Conservation (phyloP, 2,329 filamentous ascomycete species). For the Orbilia brochopaga region DNA sequence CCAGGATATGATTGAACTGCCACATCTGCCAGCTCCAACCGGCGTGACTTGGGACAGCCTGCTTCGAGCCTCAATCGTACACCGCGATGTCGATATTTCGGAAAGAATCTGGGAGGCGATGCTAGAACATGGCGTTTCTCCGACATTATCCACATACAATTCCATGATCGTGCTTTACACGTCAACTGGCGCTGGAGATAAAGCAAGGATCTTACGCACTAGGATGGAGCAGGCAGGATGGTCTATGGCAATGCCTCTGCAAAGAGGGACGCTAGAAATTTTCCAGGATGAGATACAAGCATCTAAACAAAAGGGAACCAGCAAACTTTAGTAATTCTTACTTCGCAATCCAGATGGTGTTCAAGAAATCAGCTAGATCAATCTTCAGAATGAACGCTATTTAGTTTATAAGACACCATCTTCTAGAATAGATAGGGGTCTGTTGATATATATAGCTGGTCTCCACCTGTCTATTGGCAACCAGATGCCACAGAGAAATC, state of each 20-base stretch:
- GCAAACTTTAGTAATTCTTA: too few relatives aligned
- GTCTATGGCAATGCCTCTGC: constrained; percentile 13
- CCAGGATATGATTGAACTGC: constrained; percentile 48
- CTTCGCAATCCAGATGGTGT: too few relatives aligned
- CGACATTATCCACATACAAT: constrained; percentile 35
- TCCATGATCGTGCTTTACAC: constrained; percentile 35
- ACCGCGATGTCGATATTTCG: constrained; percentile 20
- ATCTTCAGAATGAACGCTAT: too few relatives aligned
- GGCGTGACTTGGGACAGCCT: constrained; percentile 37
- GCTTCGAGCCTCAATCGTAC: constrained; percentile 25
- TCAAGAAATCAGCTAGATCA: too few relatives aligned
- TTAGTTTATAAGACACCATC: too few relatives aligned
- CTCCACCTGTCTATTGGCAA: too few relatives aligned
- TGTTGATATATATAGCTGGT: too few relatives aligned
- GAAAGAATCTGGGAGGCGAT: constrained; percentile 48
- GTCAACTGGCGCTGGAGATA: constrained; percentile 12
- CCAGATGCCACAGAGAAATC: too few relatives aligned
- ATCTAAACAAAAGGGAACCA: too few relatives aligned
- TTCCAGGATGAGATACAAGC: neutral
- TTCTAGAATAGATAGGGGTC: too few relatives aligned
- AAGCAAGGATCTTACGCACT: constrained; percentile 10
- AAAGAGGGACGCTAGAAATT: constrained; percentile 7
- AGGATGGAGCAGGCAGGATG: constrained; percentile 27
- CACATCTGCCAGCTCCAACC: constrained; percentile 25
- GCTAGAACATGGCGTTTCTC: constrained; percentile 37